Conservation (phyloP, 2,329 filamentous ascomycete species). For the Mollisiaceae sp. region DNA sequence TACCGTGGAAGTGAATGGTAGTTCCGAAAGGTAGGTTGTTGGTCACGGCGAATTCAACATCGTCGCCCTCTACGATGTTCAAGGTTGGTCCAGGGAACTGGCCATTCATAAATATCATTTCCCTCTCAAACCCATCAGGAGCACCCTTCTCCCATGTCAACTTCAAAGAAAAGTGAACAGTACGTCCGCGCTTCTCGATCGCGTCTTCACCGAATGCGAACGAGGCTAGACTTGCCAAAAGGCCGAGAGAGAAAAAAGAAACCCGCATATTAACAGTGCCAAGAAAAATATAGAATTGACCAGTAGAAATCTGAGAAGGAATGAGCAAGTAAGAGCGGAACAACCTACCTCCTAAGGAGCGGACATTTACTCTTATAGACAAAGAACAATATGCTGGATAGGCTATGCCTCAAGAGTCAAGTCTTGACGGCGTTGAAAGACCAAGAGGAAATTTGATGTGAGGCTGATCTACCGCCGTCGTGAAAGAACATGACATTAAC, state of each 20-base stretch:
- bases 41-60: conserved; percentile 32
- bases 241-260: conserved; percentile 10
- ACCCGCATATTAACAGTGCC: not conserved
- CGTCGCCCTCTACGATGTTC: conserved; percentile 42
- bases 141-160: conserved; percentile 30
- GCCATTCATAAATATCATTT: conserved; percentile 36
- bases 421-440: not conserved
- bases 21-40: conserved; percentile 45
- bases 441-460: not conserved
- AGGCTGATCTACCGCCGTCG: not conserved
- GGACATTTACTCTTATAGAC: not conserved
- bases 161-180: conserved; percentile 14
- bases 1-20: conserved; percentile 50
- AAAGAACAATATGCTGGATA: not conserved
- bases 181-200: not conserved
- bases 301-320: not conserved
- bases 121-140: conserved; percentile 32
- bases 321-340: not conserved
- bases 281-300: conserved; percentile 1
- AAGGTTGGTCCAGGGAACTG: conserved; percentile 42
- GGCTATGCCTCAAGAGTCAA: not conserved
- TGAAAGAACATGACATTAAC: not conserved
- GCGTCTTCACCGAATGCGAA: not conserved
- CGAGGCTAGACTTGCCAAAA: conserved; percentile 7
- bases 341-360: not conserved